Evolutionary conservation across 192 early-diverging fungal species (phyloP), one percentile per base, ranked within the genome.

Genomic region (Linnemannia hyalina): DNA sequence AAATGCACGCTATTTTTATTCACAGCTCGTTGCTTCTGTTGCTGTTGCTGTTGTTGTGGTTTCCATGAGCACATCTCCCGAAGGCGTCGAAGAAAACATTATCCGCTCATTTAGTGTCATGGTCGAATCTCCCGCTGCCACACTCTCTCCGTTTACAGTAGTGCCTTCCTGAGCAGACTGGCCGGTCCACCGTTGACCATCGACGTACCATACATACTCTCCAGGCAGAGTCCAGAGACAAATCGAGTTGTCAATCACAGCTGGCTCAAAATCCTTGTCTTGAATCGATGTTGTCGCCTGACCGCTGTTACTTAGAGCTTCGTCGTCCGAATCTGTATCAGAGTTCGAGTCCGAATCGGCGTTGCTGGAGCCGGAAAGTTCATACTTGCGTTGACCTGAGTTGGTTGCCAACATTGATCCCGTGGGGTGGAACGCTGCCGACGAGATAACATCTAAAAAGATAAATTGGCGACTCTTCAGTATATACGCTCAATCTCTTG

Each of bases 301-400:
- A 7, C 74, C 49, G 35, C 23, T 74, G 18, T 52, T 41, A 70
- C 36, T 46, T 13, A 5, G 49, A 52, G 18, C 4, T 52, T 69
- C 80, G 7, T 82, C 80, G 3, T 74, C 47, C 0, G 52, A n/a
- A 26, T 68, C 63, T 42, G 82, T 49, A 36, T 32, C 65, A 4
- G 49, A 26, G 29, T 79, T 54, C 8, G 57, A 73, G 15, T 78
- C 80, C 7, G 75, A 57, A 23, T 73, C 57, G 18, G 79, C 72
- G 70, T 44, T 74, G 44, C 47, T 23, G 20, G 77, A 57, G 26
- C 49, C 35, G 29, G 70, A 41, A 54, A 86, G 71, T 1, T 86
- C 84, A 32, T 86, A 93, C 77, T 90, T 92, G 32, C 96, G 89
- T 77, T 97, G 96, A 0, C 96, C 96, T 4, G 96, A 96, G 15